These are phyloP conservation scores for Phytophthora syringae DNA, from an alignment of 352 stramenopile genomes.

Conservation along the genomic window DNA sequence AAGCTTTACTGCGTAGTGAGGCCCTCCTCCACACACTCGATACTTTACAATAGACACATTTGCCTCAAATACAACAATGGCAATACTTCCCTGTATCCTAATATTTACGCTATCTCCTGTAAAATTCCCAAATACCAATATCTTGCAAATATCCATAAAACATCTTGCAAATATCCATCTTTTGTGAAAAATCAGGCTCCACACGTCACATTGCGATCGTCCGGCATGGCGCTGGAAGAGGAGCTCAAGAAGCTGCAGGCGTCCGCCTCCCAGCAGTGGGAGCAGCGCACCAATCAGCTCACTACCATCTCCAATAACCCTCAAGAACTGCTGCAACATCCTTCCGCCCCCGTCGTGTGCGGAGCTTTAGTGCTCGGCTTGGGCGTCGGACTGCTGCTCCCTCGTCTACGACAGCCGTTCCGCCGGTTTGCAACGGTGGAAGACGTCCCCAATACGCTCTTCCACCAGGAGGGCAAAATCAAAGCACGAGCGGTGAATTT, in stretches of 20 bases:
- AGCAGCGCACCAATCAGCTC: slow-evolving; percentile 20
- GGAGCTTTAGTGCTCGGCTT: slow-evolving; percentile 64
- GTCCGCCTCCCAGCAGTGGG: slow-evolving; percentile 22
- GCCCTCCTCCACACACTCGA: slow-evolving; percentile 4
- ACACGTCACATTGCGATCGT: slow-evolving; percentile 20
- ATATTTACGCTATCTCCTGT: no score
- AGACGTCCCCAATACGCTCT: slow-evolving; percentile 77
- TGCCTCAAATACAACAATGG: no score
- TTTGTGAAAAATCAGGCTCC: slow-evolving; percentile 1
- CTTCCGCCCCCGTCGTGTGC: slow-evolving; percentile 44
- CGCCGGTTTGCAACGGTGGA: slow-evolving; percentile 78
- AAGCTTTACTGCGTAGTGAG: slow-evolving; percentile 25
- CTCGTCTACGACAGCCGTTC: slow-evolving; percentile 67
- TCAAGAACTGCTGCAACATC: slow-evolving; percentile 42
- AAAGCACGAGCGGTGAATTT: slow-evolving; percentile 57
- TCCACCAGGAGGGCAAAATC: slow-evolving; percentile 68
- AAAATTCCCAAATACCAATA: no score
- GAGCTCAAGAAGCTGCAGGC: slow-evolving; percentile 32
- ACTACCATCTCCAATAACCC: slow-evolving; percentile 15
- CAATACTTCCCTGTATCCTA: no score
- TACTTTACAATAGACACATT: background rate
- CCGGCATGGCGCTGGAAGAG: slow-evolving; percentile 15
- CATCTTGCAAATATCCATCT: background rate
- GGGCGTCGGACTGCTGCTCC: slow-evolving; percentile 60
- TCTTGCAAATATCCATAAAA: no score